Conservation (phyloP, 768 basidiomycete genomes). For the Mycena filopes region DNA sequence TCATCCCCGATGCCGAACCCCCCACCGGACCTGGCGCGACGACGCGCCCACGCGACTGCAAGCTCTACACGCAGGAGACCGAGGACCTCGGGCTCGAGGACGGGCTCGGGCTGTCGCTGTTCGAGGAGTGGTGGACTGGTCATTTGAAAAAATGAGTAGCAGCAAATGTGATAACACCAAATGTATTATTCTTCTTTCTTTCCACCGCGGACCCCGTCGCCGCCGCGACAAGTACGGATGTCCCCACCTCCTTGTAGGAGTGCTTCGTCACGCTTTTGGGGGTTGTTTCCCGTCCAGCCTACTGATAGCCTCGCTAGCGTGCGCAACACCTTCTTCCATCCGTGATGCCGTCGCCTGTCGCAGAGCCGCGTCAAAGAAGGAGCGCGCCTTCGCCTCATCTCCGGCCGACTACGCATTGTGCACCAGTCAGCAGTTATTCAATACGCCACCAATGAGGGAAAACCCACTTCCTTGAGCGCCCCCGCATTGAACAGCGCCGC, state of each 20-base stretch:
- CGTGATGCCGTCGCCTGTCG: conserved; percentile 22
- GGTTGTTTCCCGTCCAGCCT: conserved; percentile 17
- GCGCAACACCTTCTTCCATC: conserved; percentile 17
- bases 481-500: conserved; percentile 58
- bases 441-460: background rate
- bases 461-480: conserved; percentile 39
- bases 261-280: background rate
- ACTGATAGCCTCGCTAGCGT: conserved; percentile 15
- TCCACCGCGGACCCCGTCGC: background rate
- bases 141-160: conserved; percentile 49
- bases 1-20: conserved; percentile 75
- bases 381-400: conserved; percentile 13
- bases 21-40: conserved; percentile 75
- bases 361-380: conserved; percentile 8
- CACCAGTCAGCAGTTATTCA: no score
- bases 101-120: conserved; percentile 70
- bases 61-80: conserved; percentile 81
- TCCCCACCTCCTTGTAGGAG: background rate
- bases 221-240: background rate
- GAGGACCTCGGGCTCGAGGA: conserved; percentile 69
- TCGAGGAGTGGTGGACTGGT: conserved; percentile 87
- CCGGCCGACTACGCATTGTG: conserved; percentile 24
- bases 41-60: conserved; percentile 82
- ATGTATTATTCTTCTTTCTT: conserved; percentile 10
- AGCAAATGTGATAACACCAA: background rate